Evolutionary conservation across 2,329 filamentous ascomycete species (phyloP).

Genomic region (Colletotrichum eleusines): DNA sequence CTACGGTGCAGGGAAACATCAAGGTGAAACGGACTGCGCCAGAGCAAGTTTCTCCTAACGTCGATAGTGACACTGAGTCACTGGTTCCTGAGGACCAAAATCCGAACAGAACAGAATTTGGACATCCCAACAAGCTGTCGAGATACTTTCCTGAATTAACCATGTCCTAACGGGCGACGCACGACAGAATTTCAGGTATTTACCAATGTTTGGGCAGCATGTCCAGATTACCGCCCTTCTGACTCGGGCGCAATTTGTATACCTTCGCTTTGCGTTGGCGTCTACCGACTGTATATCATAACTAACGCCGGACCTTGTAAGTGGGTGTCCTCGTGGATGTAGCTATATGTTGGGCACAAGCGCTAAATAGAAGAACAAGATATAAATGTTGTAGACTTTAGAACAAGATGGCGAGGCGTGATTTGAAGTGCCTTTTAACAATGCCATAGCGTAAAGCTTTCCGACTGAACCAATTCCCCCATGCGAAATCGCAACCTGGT

Average conservation of each 20-base stretch:
- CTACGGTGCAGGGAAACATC: constrained; percentile 41
- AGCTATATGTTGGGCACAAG: too few relatives aligned
- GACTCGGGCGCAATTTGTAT: not conserved
- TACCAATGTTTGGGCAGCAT: not conserved
- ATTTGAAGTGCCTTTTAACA: not conserved
- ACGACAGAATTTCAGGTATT: not conserved
- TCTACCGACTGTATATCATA: not conserved
- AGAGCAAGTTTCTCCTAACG: constrained; percentile 22
- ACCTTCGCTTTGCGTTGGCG: not conserved
- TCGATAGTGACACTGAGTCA: constrained; percentile 40
- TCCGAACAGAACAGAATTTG: constrained; percentile 39
- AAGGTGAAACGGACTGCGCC: constrained; percentile 41
- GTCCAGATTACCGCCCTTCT: not conserved
- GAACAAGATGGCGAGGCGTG: not conserved
- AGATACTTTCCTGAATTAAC: constrained; percentile 43
- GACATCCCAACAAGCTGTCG: constrained; percentile 43
- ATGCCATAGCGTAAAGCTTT: not conserved
- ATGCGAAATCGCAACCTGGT: not conserved
- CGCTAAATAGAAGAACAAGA: not conserved
- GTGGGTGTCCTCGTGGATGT: not conserved
- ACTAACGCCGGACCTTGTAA: not conserved
- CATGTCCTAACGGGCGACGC: constrained; percentile 29
- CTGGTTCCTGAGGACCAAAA: constrained; percentile 33
- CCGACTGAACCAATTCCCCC: not conserved
- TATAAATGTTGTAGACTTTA: not conserved